phyloP scores from a whole-genome alignment of 805 yeast genomes.

The Barnettozyma californica region DNA sequence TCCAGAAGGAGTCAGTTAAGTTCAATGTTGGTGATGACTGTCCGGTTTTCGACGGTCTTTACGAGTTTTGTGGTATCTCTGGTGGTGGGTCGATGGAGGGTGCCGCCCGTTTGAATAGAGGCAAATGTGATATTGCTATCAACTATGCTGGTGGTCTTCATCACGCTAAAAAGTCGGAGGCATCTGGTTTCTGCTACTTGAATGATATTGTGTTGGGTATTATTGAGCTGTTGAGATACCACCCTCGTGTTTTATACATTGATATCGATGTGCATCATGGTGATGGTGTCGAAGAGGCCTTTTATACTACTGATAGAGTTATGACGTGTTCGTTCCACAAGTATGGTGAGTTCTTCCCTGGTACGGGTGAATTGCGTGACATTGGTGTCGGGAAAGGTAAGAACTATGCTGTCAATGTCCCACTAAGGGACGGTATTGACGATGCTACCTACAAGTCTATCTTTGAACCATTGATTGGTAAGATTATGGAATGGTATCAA shows the following conservation, averaged over 20 bases:
- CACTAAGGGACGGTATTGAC: conserved; percentile 91
- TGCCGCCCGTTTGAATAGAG: conserved; percentile 76
- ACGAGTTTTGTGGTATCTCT: conserved; percentile 80
- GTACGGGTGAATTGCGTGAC: conserved; percentile 91
- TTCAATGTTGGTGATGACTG: conserved; percentile 97
- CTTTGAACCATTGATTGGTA: conserved; percentile 83
- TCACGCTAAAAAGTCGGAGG: conserved; percentile 93
- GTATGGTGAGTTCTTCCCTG: conserved; percentile 95
- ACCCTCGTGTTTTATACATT: conserved; percentile 87
- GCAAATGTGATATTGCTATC: conserved; percentile 88
- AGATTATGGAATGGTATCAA: conserved; percentile 48
- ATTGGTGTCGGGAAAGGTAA: conserved; percentile 86
- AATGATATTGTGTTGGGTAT: conserved; percentile 92
- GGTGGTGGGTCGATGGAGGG: conserved; percentile 96
- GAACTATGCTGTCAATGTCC: conserved; percentile 84
- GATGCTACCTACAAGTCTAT: conserved; percentile 88
- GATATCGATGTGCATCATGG: conserved; percentile 97
- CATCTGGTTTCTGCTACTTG: conserved; percentile 91
- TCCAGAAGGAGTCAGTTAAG: conserved; percentile 52
- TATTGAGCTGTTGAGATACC: conserved; percentile 76
- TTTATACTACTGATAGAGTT: conserved; percentile 89
- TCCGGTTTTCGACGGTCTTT: conserved; percentile 88
- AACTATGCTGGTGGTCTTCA: conserved; percentile 97
- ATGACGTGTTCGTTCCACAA: conserved; percentile 97
- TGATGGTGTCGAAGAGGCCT: conserved; percentile 97